Evolutionary conservation across 768 basidiomycete genomes (phyloP), one percentile per base, ranked within the genome.

Genomic region (Pilatotrama ljubarskyi): DNA sequence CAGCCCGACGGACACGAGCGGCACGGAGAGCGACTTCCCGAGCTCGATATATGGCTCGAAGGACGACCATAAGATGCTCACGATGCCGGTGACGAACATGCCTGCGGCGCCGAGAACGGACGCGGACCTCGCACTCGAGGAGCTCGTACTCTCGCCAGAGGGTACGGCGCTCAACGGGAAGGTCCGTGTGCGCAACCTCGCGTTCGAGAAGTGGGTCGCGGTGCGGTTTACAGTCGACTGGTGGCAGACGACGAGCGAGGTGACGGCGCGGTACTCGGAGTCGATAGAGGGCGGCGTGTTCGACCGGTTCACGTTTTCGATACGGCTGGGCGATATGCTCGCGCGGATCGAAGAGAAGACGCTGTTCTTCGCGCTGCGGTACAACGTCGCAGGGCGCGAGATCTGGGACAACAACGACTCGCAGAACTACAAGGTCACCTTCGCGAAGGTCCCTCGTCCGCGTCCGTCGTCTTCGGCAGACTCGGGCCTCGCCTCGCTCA

Each of bases 181-280:
- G 40, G 82, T 93, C 43, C 84, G 86, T 47, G 91, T 96, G 58
- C 82, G 86, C 67, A 98, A 98, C 71, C 70, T 98, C 50, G 85
- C 93, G 7, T 98, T 86, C 75, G 80, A 89, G 67, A 98, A 98
- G 76, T 84, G 84, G 79, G 81, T 98, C 52, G 89, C 86, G 8
- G 84, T 94, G 24, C 85, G 96, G 26, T 98, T 97, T 74, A 98
- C 96, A 1, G 83, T 95, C 66, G 96, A 98, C 71, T 81, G 79
- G 65, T 98, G 96, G 96, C 93, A 94, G 73, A 99, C 96, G 47
- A 95, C 93, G 59, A 91, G 88, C 72, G 96, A 98, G 73, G 91
- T 97, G 58, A 84, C 87, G 0, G 95, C 87, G 24, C 84, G 82
- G 50, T 88, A 91, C 71, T 73, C 83, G 17, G 80, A 82, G 57